Evolutionary conservation across 257 asterid species (phyloP).

Genomic region (Solanum pennellii): DNA sequence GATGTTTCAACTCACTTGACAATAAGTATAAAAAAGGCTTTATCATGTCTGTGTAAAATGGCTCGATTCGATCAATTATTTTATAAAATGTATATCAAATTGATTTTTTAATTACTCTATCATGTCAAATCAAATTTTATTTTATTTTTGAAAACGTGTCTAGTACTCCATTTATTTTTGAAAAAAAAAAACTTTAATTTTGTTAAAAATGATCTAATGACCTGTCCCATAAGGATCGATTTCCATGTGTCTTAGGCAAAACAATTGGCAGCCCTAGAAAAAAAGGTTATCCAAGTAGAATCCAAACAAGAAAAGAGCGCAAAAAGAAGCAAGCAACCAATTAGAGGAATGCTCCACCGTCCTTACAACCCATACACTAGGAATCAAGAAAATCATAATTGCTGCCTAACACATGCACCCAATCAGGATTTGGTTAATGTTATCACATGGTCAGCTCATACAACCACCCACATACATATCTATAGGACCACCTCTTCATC

Average conservation of each 20-base stretch:
- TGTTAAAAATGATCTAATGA: too few relatives aligned
- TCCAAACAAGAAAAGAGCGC: background rate
- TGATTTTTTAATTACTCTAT: background rate
- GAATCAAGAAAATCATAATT: background rate
- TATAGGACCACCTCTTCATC: background rate
- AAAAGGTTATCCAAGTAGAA: background rate
- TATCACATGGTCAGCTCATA: background rate
- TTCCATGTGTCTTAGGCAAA: background rate
- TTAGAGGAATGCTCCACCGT: background rate
- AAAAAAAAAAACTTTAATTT: too few relatives aligned
- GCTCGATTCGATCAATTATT: background rate
- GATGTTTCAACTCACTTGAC: background rate
- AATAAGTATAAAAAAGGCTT: background rate
- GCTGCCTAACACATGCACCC: background rate
- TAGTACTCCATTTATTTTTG: too few relatives aligned
- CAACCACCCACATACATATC: slow-evolving; percentile 16
- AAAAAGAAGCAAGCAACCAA: background rate
- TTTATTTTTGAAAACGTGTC: background rate
- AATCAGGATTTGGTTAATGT: background rate
- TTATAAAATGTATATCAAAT: background rate
- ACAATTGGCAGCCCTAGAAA: background rate
- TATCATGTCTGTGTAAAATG: background rate
- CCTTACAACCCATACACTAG: background rate
- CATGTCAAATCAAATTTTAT: background rate
- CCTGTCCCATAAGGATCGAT: background rate